Conservation (phyloP, 78 protist genomes). For the Carpediemonas membranifera region DNA sequence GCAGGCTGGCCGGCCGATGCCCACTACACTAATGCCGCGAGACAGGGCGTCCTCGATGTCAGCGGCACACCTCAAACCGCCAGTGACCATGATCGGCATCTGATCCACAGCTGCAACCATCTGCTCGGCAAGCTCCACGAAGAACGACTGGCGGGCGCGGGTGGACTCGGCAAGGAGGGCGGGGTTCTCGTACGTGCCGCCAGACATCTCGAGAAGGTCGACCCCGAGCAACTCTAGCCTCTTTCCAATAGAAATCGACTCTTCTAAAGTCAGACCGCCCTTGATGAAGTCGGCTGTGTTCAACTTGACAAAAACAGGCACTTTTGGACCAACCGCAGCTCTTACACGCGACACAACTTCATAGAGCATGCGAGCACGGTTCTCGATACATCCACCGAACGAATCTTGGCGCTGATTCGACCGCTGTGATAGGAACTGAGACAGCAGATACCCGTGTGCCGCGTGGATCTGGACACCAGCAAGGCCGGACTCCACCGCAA, state of each 20-base stretch:
- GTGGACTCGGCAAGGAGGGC: not conserved
- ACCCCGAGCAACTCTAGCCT: not conserved
- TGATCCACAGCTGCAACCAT: not conserved
- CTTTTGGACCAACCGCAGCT: not conserved
- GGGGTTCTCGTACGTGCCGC: not conserved
- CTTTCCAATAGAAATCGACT: no score
- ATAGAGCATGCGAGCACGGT: not conserved
- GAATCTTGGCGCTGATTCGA: not conserved
- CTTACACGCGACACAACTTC: not conserved
- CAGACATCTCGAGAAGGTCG: not conserved
- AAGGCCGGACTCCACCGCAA: not conserved
- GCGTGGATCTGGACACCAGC: not conserved
- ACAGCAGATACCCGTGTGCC: not conserved
- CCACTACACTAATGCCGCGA: not conserved
- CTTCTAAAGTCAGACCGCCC: not conserved
- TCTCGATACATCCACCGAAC: not conserved
- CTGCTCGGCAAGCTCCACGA: not conserved
- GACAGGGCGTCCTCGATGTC: not conserved
- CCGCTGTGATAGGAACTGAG: not conserved
- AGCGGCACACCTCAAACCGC: not conserved
- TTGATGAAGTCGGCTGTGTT: not conserved
- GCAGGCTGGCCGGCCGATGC: not conserved
- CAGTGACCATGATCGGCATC: not conserved
- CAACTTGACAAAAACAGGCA: not conserved
- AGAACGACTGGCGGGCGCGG: not conserved